Evolutionary conservation across 495 filamentous ascomycete genomes (phyloP), one percentile per base, ranked within the genome.

Genomic region (Trichoderma parareesei): DNA sequence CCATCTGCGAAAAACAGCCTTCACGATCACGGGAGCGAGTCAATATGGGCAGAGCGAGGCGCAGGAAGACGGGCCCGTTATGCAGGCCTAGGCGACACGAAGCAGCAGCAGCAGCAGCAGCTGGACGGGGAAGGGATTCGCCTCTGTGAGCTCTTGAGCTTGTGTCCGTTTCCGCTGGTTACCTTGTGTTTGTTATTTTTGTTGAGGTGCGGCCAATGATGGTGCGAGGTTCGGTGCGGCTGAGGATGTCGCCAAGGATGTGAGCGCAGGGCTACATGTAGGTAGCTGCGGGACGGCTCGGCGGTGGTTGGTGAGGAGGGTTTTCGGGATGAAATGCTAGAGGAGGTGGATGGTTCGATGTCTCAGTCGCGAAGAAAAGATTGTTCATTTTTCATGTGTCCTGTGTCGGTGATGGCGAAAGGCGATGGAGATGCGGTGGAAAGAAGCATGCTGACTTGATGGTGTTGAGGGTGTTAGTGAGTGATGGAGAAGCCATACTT

Each of bases 61-160:
- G 53, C 53, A 57, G 53, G 27, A 27, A 37, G 53, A 7, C 10
- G 27, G 20, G 49, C 7, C 8, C 3, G 9, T 57, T 33, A 57
- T 57, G 53, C 53, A 57, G 27, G 53, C 33, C 53, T 49, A 49
- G 20, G 46, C 46, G 46, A 49, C n/a, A 18, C 46, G 46, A 18
- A 49, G 27, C 27, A 27, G 27, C 27, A 27, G 27, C 27, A 27
- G 27, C 27, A 41, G 40, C 40, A 41, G 6, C 6, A 41, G 11
- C 6, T 41, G 11, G 40, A 41, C 6, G 2, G 40, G 44, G n/a
- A 48, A 11, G 44, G 10, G 10, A 18, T 48, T 27, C 27, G 27
- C 27, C 27, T 27, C 27, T 27, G 27, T 27, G 27, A 48, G n/a
- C 11, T 9, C 10, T 3, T 48, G 11, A 5, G 11, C 44, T 48